Percentiles rank a stretch among this genome's conserved stretches.
These are phyloP conservation scores for Euphrasia arctica DNA, from an alignment of 305 asterid genomes.

Conservation along the genomic window DNA sequence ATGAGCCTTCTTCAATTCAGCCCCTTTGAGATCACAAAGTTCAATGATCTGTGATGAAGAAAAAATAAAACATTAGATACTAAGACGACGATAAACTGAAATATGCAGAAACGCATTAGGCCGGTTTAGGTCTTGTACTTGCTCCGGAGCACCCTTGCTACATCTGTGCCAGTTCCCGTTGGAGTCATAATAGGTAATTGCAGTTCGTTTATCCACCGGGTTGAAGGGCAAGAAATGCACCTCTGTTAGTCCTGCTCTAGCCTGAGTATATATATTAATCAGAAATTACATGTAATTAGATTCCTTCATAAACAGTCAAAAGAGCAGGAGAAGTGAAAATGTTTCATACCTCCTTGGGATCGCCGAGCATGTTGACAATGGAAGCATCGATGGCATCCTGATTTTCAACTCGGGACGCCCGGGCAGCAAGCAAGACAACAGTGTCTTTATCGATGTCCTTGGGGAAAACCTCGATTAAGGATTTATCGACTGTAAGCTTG, in stretches of 20 bases:
- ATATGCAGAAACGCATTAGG: neutral
- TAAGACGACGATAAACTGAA: neutral
- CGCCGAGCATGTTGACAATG: slow-evolving; percentile 24
- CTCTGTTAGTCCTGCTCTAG: slow-evolving; percentile 74
- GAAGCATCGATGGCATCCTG: slow-evolving; percentile 72
- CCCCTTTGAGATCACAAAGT: slow-evolving; percentile 72
- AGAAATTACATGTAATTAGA: neutral
- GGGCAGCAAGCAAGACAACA: neutral
- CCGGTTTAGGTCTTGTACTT: slow-evolving; percentile 37
- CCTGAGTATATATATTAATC: slow-evolving; percentile 31
- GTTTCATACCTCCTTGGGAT: slow-evolving; percentile 50
- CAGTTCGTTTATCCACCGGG: slow-evolving; percentile 68
- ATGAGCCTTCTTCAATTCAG: slow-evolving; percentile 51
- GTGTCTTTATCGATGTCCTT: neutral
- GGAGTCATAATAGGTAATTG: neutral
- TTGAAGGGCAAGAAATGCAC: slow-evolving; percentile 89
- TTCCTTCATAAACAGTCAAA: neutral
- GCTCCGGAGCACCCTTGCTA: slow-evolving; percentile 99
- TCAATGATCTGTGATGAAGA: slow-evolving; percentile 56
- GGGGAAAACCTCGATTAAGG: neutral
- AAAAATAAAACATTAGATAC: neutral
- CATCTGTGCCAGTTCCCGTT: slow-evolving; percentile 31
- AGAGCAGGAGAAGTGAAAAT: neutral
- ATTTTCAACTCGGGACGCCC: slow-evolving; percentile 46
- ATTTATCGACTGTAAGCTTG: neutral